A percentile compares a stretch with the other conserved stretches of the same genome.
phyloP scores from a whole-genome alignment of 345 rosid genomes.

The Excoecaria agallocha region DNA sequence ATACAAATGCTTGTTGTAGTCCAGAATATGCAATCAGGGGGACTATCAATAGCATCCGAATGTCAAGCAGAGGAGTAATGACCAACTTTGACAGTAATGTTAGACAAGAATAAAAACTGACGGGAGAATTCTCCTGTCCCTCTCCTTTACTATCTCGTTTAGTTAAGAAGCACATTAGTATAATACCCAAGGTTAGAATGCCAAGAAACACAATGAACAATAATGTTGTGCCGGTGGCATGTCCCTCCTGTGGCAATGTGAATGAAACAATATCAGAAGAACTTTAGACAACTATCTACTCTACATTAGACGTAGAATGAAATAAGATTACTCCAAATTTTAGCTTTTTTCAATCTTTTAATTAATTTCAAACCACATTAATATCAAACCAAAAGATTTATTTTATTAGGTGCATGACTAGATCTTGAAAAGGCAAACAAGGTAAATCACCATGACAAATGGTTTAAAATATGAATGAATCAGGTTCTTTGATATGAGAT shows the following conservation, averaged over 20 bases:
- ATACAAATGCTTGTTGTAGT: conserved; percentile 91
- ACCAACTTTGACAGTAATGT: conserved; percentile 52
- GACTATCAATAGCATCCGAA: conserved; percentile 69
- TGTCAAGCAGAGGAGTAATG: conserved; percentile 62
- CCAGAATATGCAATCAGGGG: conserved; percentile 92
- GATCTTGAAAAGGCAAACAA: neutral
- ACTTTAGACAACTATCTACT: neutral
- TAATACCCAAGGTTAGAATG: conserved; percentile 66
- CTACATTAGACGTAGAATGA: neutral
- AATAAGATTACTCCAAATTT: conserved; percentile 15
- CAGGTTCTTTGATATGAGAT: neutral
- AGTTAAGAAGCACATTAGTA: conserved; percentile 73
- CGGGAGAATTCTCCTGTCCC: conserved; percentile 42
- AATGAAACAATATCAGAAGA: conserved; percentile 12
- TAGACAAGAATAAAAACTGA: conserved; percentile 48
- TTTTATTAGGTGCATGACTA: neutral
- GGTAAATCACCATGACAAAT: neutral
- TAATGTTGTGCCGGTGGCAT: conserved; percentile 60
- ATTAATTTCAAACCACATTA: no score
- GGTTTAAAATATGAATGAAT: no score
- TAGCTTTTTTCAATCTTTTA: neutral
- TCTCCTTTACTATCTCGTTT: conserved; percentile 56
- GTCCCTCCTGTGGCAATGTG: conserved; percentile 59
- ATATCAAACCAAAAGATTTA: neutral
- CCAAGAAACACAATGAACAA: conserved; percentile 73